Conservation (phyloP, 129 eudicot genomes). For the Artemisia annua region DNA sequence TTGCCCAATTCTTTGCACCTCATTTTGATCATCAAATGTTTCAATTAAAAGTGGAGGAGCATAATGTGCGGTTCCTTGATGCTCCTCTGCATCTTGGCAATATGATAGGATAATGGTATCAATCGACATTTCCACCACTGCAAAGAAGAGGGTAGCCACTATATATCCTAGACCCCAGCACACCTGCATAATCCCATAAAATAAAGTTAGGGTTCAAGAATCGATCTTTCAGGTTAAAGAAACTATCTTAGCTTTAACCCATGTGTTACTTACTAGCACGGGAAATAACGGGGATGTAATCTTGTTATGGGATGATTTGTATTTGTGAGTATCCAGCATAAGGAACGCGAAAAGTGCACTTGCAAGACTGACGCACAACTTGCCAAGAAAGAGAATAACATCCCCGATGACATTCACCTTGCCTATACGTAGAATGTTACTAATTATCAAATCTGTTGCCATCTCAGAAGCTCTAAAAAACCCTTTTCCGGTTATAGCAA, state of each 20-base stretch:
- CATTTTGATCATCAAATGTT: conserved; percentile 82
- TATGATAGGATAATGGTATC: conserved; percentile 95
- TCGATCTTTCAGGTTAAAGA: not conserved
- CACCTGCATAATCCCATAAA: conserved; percentile 45
- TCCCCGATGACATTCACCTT: conserved; percentile 95
- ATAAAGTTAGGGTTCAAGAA: not conserved
- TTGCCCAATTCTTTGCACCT: conserved; percentile 88
- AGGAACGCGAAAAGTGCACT: conserved; percentile 89
- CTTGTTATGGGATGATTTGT: conserved; percentile 82
- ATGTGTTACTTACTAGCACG: conserved; percentile 61
- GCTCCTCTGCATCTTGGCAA: conserved; percentile 92
- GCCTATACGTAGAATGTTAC: conserved; percentile 89
- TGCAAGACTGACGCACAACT: conserved; percentile 86
- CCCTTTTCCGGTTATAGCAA: conserved; percentile 91
- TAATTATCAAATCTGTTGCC: conserved; percentile 88
- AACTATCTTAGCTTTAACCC: conserved; percentile 4
- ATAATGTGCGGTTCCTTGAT: conserved; percentile 93
- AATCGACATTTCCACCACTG: conserved; percentile 90
- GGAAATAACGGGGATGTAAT: conserved; percentile 92
- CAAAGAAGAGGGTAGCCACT: conserved; percentile 86
- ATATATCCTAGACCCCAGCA: conserved; percentile 89
- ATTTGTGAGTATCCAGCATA: conserved; percentile 86
- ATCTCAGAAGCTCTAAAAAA: conserved; percentile 85
- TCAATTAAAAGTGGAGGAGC: conserved; percentile 92
- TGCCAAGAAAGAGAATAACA: conserved; percentile 87